Evolutionary conservation across 2,329 filamentous ascomycete species (phyloP).

Genomic region (Volutella citrinella): DNA sequence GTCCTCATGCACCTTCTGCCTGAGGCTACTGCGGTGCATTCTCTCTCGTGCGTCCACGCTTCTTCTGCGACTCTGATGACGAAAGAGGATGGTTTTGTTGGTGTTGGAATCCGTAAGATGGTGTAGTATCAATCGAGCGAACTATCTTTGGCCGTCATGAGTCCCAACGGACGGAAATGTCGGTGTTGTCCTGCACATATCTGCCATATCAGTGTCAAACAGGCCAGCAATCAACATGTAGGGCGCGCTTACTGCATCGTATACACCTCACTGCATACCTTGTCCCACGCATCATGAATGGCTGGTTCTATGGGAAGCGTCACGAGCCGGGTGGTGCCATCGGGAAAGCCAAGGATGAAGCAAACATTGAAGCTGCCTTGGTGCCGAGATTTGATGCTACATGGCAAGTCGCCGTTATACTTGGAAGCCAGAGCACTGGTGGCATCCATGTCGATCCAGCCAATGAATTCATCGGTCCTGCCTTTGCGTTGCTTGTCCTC

Average conservation of each 20-base stretch:
- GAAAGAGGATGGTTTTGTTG: no score
- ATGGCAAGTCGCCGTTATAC: conserved; percentile 4
- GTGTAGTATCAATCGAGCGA: no score
- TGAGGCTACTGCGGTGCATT: no score
- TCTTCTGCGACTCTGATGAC: no score
- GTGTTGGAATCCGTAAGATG: no score
- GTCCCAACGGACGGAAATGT: background rate
- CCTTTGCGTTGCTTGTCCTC: conserved; percentile 3
- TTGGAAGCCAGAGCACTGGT: conserved; percentile 3
- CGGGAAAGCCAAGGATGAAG: conserved; percentile 3
- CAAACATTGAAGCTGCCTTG: conserved; percentile 6
- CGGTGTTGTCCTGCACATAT: conserved; percentile 1
- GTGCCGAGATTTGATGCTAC: background rate
- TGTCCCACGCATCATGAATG: conserved; percentile 2
- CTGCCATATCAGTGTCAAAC: conserved; percentile 1
- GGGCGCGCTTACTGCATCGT: conserved; percentile 2
- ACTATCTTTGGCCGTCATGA: no score
- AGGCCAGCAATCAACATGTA: background rate
- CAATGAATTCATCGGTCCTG: conserved; percentile 3
- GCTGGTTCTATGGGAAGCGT: conserved; percentile 4
- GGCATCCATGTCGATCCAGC: conserved; percentile 3
- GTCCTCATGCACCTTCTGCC: no score
- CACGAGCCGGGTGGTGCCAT: conserved; percentile 1
- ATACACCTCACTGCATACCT: conserved; percentile 3
- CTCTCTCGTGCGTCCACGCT: no score